Base-by-base conservation (phyloP, 177 flowering plant species). In the Tripterygium wilfordii region DNA sequence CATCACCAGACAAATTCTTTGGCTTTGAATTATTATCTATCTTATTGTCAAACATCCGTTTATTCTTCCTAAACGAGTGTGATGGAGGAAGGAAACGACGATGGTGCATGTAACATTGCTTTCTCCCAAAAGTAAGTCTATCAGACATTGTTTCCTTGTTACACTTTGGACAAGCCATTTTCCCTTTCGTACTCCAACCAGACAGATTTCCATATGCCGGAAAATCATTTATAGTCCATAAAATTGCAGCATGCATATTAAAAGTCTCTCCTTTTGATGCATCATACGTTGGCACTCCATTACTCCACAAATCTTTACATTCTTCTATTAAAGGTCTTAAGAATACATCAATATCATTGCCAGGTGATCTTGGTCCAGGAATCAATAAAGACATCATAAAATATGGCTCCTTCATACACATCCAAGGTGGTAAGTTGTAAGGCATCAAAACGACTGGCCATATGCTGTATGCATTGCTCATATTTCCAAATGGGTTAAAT, bases 171-270 rank as follows among this genome's bases (percentile, higher is more conserved):
- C 51, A 48, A 3, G 40, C 40, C n/a, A 13, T 21, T 3, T 14
- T 1, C 0, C 41, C 41, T 15, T 48, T 48, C 1, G 51, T 48
- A 10, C 26, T 14, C 51, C 41, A 48, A 21, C 51, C 41, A 0
- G 30, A 48, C 3, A 48, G 5, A 23, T 42, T 42, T 19, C 17
- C 28, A 23, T 42, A 42, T 2, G 16, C 2, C 5, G 45, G 29
- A n/a, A 48, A 33, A 7, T 35, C 51, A 35, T 23, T 48, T 6
- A 48, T 48, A 4, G 51, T 48, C 29, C 29, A 48, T 20, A 35
- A 2, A 2, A 48, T 10, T 2, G 23, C 16, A 5, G 28, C 29
- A 0, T 15, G 25, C 16, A 48, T 8, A 10, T 22, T 16, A 32
- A 48, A 48, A 4, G 33, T 44, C 16, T 24, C 8, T 3, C 10